Percentiles rank a stretch among this genome's conserved stretches.
These are phyloP conservation scores for Stipa capillata DNA, from an alignment of 176 grass and related monocot species.

Conservation along the genomic window DNA sequence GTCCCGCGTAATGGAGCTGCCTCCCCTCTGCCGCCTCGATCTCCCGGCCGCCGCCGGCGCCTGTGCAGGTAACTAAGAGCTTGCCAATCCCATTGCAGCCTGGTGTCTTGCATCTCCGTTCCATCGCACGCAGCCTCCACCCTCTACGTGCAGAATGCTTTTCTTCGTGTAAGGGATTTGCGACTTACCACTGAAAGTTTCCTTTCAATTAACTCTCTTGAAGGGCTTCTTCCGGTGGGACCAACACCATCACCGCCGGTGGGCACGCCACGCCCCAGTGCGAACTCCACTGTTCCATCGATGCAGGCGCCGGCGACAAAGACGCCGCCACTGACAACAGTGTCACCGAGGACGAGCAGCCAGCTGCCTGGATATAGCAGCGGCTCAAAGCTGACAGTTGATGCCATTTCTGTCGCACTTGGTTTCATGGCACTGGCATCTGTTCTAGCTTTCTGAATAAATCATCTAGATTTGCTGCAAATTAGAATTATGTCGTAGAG, in stretches of 20 bases:
- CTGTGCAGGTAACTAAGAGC: slow-evolving; percentile 34
- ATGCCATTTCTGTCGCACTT: slow-evolving; percentile 3
- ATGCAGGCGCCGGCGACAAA: not conserved
- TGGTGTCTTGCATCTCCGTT: not conserved
- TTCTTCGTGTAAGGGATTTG: not conserved
- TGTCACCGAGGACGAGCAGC: slow-evolving; percentile 35
- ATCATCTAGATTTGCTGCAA: not conserved
- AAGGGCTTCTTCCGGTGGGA: slow-evolving; percentile 18
- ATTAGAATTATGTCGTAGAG: not conserved
- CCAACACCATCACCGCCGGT: slow-evolving; percentile 15
- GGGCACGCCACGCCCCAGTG: not conserved
- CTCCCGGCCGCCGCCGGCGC: slow-evolving; percentile 19
- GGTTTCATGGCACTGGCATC: slow-evolving; percentile 23
- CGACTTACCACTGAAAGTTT: not conserved
- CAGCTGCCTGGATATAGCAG: slow-evolving; percentile 39
- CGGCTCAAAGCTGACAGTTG: slow-evolving; percentile 22
- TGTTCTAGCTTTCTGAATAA: slow-evolving; percentile 31
- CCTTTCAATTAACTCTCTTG: not conserved
- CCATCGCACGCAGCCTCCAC: not conserved
- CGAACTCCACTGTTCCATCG: slow-evolving; percentile 17
- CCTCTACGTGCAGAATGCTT: not conserved
- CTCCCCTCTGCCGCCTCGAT: slow-evolving; percentile 59
- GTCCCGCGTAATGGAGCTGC: slow-evolving; percentile 44
- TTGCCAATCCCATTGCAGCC: not conserved
- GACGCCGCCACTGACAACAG: not conserved